These are phyloP conservation scores for Starmerella potacharoeniae DNA, from an alignment of 805 yeast species.

Conservation along the genomic window DNA sequence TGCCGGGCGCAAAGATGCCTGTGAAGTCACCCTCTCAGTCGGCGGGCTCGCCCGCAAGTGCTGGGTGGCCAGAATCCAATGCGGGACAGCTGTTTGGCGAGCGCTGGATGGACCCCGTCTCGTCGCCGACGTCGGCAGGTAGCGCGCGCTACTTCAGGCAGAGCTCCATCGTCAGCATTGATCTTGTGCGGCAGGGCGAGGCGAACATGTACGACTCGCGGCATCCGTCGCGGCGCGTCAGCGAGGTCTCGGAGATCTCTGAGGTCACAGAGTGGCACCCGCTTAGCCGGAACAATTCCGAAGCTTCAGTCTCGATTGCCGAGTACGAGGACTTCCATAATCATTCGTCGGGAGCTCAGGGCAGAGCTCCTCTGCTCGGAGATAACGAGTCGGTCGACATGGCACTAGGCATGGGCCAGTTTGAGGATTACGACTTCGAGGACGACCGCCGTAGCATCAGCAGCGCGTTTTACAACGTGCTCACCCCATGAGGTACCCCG, in stretches of 20 bases:
- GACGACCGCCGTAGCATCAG: conserved; percentile 19
- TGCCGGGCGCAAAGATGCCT: not conserved
- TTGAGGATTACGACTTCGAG: conserved; percentile 20
- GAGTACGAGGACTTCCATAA: conserved; percentile 19
- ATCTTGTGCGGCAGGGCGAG: conserved; percentile 18
- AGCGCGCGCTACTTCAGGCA: conserved; percentile 23
- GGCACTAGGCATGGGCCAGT: conserved; percentile 3
- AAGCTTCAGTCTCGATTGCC: conserved; percentile 16
- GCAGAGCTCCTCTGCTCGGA: conserved; percentile 17
- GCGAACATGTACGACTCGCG: not conserved
- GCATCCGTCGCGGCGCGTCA: conserved; percentile 14
- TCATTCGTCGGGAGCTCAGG: not conserved
- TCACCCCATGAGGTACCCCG: conserved; percentile 12
- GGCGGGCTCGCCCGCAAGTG: not conserved
- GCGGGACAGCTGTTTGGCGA: conserved; percentile 11
- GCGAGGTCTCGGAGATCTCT: conserved; percentile 18
- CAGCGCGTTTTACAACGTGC: conserved; percentile 19
- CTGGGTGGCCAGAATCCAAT: not conserved
- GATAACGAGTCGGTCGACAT: conserved; percentile 16
- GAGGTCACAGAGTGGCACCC: conserved; percentile 19
- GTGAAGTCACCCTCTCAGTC: not conserved
- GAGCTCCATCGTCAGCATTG: conserved; percentile 22
- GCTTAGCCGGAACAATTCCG: conserved; percentile 13
- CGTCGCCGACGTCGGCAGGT: not conserved
- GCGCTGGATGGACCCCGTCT: conserved; percentile 16